Conservation (phyloP, 305 asterid genomes). For the Ajuga reptans region DNA sequence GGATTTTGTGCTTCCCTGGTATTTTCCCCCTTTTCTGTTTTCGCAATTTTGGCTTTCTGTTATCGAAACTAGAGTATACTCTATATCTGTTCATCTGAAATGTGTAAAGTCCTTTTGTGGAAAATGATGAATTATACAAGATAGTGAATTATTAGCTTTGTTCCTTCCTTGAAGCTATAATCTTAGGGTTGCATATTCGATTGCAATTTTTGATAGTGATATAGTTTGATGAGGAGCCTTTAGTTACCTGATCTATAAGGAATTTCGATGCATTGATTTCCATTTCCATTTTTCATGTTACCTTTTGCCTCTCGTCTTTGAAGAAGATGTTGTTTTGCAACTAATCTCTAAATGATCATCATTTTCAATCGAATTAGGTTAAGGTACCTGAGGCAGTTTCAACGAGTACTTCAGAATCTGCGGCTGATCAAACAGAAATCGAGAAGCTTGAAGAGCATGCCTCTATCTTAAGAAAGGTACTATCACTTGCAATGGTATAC, state of each 20-base stretch:
- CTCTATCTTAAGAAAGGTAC: conserved; percentile 54
- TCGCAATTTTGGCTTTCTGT: too few species aligned
- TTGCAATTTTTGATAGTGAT: background rate
- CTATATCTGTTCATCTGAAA: too few species aligned
- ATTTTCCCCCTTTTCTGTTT: background rate
- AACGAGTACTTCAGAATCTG: conserved; percentile 34
- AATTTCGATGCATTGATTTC: background rate
- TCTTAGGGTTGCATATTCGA: background rate
- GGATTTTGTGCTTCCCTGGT: too few species aligned
- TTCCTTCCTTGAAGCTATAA: background rate
- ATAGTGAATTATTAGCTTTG: background rate
- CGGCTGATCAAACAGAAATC: conserved; percentile 53
- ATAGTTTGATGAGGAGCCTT: background rate
- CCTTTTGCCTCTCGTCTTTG: background rate
- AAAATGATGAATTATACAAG: background rate
- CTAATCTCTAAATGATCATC: background rate
- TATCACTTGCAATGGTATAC: background rate
- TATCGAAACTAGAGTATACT: too few species aligned
- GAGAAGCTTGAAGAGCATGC: conserved; percentile 74
- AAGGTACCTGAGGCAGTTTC: conserved; percentile 46
- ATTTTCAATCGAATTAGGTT: conserved; percentile 33
- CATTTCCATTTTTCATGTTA: background rate
- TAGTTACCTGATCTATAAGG: background rate
- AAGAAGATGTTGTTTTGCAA: background rate
- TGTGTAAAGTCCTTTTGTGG: too few species aligned